phyloP scores from a whole-genome alignment of 768 basidiomycete species.

The Tricholoma furcatifolium region DNA sequence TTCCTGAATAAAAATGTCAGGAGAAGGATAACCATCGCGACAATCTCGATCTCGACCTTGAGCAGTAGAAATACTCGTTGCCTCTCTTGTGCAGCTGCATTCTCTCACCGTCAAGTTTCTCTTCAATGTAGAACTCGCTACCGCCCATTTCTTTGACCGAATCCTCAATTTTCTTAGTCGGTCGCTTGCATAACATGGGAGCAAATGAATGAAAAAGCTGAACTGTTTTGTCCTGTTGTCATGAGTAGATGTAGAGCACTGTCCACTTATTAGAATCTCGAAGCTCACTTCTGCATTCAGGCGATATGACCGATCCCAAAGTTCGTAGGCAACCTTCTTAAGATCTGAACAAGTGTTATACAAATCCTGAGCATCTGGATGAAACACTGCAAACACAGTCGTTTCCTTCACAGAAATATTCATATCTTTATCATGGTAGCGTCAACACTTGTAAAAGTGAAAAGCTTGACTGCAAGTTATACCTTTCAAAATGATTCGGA shows the following conservation, averaged over 20 bases:
- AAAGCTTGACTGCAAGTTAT: not conserved
- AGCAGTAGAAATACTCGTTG: slow-evolving; percentile 90
- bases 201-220: slow-evolving; percentile 85
- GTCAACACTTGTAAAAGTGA: not conserved
- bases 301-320: slow-evolving; percentile 74
- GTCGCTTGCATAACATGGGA: slow-evolving; percentile 93
- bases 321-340: slow-evolving; percentile 88
- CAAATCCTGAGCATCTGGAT: slow-evolving; percentile 90
- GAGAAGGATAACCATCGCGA: not conserved
- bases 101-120: slow-evolving; percentile 96
- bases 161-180: slow-evolving; percentile 76
- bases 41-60: slow-evolving; percentile 50
- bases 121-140: slow-evolving; percentile 84
- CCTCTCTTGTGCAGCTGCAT: slow-evolving; percentile 95
- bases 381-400: slow-evolving; percentile 87
- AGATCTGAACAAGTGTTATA: slow-evolving; percentile 98
- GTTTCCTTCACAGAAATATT: slow-evolving; percentile 92
- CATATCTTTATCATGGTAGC: slow-evolving; percentile 58
- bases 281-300: slow-evolving; percentile 56
- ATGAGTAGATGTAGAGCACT: not conserved
- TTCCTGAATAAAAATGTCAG: slow-evolving; percentile 48
- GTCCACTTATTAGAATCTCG: not conserved
- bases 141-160: slow-evolving; percentile 84
- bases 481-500: slow-evolving; percentile 97
- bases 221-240: slow-evolving; percentile 72